Evolutionary conservation across 768 basidiomycete species (phyloP).

Genomic region (Antrodiella citrinella): DNA sequence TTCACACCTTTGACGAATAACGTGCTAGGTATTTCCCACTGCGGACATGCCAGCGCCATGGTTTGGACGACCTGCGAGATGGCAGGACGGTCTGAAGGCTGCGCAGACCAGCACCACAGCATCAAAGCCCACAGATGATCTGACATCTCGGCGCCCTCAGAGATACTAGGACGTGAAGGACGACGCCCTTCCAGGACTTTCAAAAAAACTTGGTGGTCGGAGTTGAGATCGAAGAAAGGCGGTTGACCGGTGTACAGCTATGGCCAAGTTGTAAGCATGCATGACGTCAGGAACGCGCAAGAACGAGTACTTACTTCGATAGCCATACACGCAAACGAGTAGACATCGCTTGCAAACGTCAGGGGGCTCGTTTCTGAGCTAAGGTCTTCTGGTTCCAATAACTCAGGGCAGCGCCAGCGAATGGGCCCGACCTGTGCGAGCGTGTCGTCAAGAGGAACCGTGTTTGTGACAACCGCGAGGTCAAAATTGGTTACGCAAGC

Average conservation of each 20-base stretch:
- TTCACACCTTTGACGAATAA: background rate
- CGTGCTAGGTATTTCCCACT: background rate
- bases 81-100: background rate
- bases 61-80: background rate
- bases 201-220: background rate
- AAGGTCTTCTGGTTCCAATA: background rate
- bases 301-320: background rate
- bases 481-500: constrained; percentile 3
- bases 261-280: background rate
- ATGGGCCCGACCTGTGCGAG: background rate
- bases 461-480: background rate
- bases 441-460: background rate
- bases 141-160: background rate
- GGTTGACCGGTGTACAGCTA: background rate
- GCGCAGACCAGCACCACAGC: background rate
- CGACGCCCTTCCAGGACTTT: background rate
- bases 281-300: background rate
- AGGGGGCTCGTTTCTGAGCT: background rate
- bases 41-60: background rate
- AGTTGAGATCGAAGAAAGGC: background rate
- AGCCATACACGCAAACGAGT: background rate
- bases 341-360: background rate
- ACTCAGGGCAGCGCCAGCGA: background rate
- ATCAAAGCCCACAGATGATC: background rate
- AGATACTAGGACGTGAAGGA: background rate